Conservation (phyloP, 106 monocot species). For the Cymbidium sinense region DNA sequence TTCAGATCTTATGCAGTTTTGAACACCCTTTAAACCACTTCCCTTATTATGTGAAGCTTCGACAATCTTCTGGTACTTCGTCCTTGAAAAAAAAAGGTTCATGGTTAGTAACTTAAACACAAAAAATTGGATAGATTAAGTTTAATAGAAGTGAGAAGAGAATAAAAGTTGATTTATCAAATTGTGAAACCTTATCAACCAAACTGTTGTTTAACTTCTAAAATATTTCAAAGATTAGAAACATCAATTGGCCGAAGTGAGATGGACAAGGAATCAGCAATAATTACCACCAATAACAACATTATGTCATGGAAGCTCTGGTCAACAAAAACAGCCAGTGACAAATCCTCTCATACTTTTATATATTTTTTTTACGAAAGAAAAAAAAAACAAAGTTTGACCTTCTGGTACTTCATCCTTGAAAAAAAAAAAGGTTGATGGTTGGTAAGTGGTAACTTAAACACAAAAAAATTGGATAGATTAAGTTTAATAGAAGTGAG, state of each 20-base stretch:
- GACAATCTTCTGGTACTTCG: conserved; percentile 96
- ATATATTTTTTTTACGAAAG: too few relatives aligned
- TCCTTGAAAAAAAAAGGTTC: conserved; percentile 39
- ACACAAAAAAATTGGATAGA: background rate
- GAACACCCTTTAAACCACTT: conserved; percentile 45
- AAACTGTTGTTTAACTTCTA: background rate
- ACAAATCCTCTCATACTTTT: too few relatives aligned
- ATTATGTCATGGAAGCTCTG: background rate
- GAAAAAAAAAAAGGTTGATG: conserved; percentile 8
- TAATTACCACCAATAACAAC: background rate
- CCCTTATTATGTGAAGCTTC: conserved; percentile 86
- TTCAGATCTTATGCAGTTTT: conserved; percentile 86
- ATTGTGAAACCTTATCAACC: background rate
- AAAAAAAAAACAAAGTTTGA: too few relatives aligned
- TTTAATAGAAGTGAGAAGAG: too few relatives aligned
- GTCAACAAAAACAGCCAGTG: too few relatives aligned
- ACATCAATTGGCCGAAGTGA: background rate
- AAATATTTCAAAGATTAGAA: background rate
- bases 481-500: too few relatives aligned
- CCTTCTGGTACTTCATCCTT: conserved; percentile 98
- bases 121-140: background rate
- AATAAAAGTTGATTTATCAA: background rate
- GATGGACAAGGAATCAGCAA: background rate
- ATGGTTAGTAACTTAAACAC: background rate
- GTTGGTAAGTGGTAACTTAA: background rate